Percentiles rank a stretch among this genome's conserved stretches.
Conservation (phyloP, 805 yeast species). For the Yamadazyma sp. region DNA sequence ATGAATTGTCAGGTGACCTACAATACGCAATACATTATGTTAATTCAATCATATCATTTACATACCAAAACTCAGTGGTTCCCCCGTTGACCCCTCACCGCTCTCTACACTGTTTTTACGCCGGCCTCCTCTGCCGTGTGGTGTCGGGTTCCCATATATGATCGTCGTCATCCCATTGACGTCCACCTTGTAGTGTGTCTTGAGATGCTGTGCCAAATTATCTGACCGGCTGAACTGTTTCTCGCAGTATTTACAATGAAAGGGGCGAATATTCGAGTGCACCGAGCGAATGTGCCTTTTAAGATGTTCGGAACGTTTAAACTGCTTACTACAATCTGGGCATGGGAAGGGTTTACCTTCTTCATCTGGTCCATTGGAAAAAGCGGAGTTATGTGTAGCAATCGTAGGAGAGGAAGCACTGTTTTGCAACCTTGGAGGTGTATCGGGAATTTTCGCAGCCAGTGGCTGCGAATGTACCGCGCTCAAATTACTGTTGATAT, state of each 20-base stretch:
- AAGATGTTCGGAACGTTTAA: constrained; percentile 44
- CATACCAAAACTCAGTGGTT: too few relatives aligned
- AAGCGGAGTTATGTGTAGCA: constrained; percentile 1
- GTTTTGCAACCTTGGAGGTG: not conserved
- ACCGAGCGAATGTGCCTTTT: constrained; percentile 44
- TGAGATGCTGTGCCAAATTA: constrained; percentile 45
- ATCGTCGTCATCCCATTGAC: constrained; percentile 33
- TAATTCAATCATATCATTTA: too few relatives aligned
- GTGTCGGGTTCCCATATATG: constrained; percentile 25
- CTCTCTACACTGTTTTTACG: constrained; percentile 35
- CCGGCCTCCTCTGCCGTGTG: constrained; percentile 20
- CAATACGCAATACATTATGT: too few relatives aligned
- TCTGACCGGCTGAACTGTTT: constrained; percentile 44
- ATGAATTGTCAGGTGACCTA: too few relatives aligned
- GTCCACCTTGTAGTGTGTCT: constrained; percentile 39
- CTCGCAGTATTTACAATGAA: constrained; percentile 46
- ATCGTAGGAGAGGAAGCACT: not conserved
- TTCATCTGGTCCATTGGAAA: constrained; percentile 15
- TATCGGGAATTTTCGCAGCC: constrained; percentile 1
- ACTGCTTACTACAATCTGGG: constrained; percentile 42
- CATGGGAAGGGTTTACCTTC: constrained; percentile 37
- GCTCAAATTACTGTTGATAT: not conserved
- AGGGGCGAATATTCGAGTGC: constrained; percentile 45
- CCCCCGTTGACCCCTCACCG: too few relatives aligned
- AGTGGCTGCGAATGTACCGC: not conserved